phyloP scores from a whole-genome alignment of 345 rosid genomes.

The Bretschneidera sinensis region DNA sequence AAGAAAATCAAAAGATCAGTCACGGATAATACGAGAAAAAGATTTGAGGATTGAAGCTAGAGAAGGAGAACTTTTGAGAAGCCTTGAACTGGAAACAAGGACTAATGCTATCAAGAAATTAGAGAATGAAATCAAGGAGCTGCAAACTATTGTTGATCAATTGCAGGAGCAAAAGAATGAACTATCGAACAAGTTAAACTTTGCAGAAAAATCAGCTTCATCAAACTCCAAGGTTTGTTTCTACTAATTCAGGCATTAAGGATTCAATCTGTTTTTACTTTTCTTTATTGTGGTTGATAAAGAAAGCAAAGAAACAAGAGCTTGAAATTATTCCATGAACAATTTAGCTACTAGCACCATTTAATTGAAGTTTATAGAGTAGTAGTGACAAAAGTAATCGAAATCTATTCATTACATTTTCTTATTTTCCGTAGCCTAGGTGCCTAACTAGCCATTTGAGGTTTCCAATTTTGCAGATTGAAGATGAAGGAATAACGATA shows the following conservation, averaged over 20 bases:
- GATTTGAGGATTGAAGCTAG: slow-evolving; percentile 25
- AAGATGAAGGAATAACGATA: slow-evolving; percentile 15
- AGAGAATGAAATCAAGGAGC: slow-evolving; percentile 34
- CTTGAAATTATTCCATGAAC: not conserved
- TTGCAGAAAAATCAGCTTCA: too few species aligned
- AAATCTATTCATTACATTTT: not conserved
- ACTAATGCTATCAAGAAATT: slow-evolving; percentile 27
- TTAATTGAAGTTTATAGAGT: not conserved
- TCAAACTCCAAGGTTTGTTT: slow-evolving; percentile 37
- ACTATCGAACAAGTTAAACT: slow-evolving; percentile 21
- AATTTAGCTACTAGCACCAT: not conserved
- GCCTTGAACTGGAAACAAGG: slow-evolving; percentile 24
- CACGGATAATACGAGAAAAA: slow-evolving; percentile 28
- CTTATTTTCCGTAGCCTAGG: too few species aligned
- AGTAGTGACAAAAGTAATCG: not conserved
- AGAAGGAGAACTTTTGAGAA: slow-evolving; percentile 36
- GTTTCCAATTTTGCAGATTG: slow-evolving; percentile 25
- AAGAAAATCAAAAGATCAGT: slow-evolving; percentile 34
- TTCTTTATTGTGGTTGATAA: too few species aligned
- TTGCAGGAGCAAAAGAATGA: slow-evolving; percentile 42
- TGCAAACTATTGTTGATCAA: slow-evolving; percentile 21
- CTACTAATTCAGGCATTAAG: not conserved
- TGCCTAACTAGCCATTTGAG: not conserved
- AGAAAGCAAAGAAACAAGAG: too few species aligned
- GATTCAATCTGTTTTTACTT: not conserved